These are phyloP conservation scores for Bruguiera hainesii DNA, from an alignment of 441 rosid species.

Conservation along the genomic window DNA sequence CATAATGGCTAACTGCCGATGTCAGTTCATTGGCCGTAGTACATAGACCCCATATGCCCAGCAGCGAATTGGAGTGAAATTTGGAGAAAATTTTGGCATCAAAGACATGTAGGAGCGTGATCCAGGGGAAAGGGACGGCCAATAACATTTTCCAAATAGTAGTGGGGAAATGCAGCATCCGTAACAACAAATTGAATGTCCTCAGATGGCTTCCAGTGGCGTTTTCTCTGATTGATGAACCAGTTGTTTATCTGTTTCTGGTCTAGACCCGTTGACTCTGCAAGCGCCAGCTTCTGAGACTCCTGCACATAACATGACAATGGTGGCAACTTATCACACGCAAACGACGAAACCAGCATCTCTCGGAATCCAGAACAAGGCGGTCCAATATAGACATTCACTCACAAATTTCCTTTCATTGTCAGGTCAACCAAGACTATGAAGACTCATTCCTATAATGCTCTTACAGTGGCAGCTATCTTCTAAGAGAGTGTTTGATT, in stretches of 20 bases:
- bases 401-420: too few species aligned
- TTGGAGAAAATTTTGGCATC: slow-evolving; percentile 7
- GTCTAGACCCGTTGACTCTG: slow-evolving; percentile 89
- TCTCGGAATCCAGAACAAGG: too few species aligned
- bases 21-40: too few species aligned
- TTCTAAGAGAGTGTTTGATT: too few species aligned
- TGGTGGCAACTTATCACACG: not conserved
- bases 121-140: slow-evolving; percentile 87
- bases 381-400: too few species aligned
- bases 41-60: too few species aligned
- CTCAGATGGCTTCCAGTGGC: slow-evolving; percentile 98
- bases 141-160: slow-evolving; percentile 71
- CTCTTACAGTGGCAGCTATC: too few species aligned
- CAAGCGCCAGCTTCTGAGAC: slow-evolving; percentile 83
- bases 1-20: too few species aligned
- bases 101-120: slow-evolving; percentile 56
- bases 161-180: slow-evolving; percentile 83
- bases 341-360: too few species aligned
- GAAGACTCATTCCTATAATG: too few species aligned
- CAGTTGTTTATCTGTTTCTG: slow-evolving; percentile 98
- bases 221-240: slow-evolving; percentile 97
- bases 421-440: too few species aligned
- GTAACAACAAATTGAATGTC: slow-evolving; percentile 95
- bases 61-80: not conserved
- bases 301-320: slow-evolving; percentile 41